Conservation (phyloP, 768 basidiomycete species). For the Leccinum obscurum region DNA sequence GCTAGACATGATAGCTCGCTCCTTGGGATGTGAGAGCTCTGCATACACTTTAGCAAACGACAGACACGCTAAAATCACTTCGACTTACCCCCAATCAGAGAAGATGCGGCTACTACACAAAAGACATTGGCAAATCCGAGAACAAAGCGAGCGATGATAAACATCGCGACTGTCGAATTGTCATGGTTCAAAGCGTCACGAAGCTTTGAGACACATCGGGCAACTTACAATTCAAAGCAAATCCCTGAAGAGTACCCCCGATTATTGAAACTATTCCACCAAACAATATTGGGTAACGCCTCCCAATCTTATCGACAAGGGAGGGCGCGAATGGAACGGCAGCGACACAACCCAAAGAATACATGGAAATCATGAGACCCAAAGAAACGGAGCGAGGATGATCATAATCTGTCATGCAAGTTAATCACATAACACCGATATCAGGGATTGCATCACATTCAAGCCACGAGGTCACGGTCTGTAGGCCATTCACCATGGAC, state of each 20-base stretch:
- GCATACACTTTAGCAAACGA: background rate
- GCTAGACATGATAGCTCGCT: constrained; percentile 5
- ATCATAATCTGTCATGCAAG: constrained; percentile 45
- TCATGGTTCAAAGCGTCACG: background rate
- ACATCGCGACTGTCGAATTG: constrained; percentile 5
- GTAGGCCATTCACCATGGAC: constrained; percentile 63
- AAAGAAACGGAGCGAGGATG: constrained; percentile 45
- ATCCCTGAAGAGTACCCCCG: constrained; percentile 4
- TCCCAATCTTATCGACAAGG: background rate
- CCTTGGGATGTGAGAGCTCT: constrained; percentile 22
- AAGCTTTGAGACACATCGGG: background rate
- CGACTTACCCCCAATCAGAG: background rate
- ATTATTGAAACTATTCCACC: constrained; percentile 4
- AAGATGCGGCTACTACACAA: background rate
- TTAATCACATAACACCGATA: background rate
- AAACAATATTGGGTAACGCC: constrained; percentile 25
- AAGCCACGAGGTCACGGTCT: constrained; percentile 59
- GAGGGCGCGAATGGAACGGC: background rate
- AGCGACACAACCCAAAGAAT: background rate
- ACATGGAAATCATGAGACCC: background rate
- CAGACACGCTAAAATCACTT: background rate
- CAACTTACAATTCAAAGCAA: constrained; percentile 5
- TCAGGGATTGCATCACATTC: constrained; percentile 39
- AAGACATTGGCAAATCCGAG: background rate
- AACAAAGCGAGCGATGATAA: constrained; percentile 7